Evolutionary conservation across 2,329 filamentous ascomycete genomes (phyloP).

Genomic region (Didymella sp.): DNA sequence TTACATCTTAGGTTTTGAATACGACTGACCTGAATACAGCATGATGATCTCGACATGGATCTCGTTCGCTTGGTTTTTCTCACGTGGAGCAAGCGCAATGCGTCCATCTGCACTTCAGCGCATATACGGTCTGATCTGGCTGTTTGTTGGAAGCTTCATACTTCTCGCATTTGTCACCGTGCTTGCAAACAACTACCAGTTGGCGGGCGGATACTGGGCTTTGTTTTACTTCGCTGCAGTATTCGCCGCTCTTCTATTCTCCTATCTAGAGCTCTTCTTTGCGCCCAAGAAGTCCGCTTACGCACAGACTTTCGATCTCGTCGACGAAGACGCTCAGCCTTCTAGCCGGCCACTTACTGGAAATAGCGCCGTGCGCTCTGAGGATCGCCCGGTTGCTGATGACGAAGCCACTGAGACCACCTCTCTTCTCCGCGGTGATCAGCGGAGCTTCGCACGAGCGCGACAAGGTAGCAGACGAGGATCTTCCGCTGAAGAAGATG

Average conservation of each 20-base stretch:
- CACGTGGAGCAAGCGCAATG: slow-evolving; percentile 77
- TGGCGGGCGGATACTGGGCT: slow-evolving; percentile 80
- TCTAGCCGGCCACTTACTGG: slow-evolving; percentile 46
- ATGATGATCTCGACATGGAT: slow-evolving; percentile 87
- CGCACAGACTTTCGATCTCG: slow-evolving; percentile 60
- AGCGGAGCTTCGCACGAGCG: slow-evolving; percentile 63
- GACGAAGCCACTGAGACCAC: slow-evolving; percentile 63
- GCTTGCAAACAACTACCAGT: slow-evolving; percentile 74
- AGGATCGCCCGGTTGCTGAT: slow-evolving; percentile 42
- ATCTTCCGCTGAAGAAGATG: slow-evolving; percentile 50
- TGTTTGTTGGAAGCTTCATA: slow-evolving; percentile 77
- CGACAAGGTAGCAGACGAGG: slow-evolving; percentile 56
- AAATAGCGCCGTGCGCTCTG: slow-evolving; percentile 41
- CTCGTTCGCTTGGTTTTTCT: slow-evolving; percentile 80
- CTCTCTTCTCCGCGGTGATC: slow-evolving; percentile 60
- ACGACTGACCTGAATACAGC: slow-evolving; percentile 45
- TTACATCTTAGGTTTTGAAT: not conserved
- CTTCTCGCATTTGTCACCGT: slow-evolving; percentile 75
- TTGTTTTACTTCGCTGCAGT: slow-evolving; percentile 79
- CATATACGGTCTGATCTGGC: slow-evolving; percentile 81
- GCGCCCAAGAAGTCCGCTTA: slow-evolving; percentile 74
- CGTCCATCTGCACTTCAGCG: slow-evolving; percentile 87
- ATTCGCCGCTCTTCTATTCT: slow-evolving; percentile 76
- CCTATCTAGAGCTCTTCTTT: slow-evolving; percentile 80
- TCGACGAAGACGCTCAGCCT: slow-evolving; percentile 35